Evolutionary conservation across 1,139 yeast genomes (phyloP), one percentile per base, ranked within the genome.

Genomic region (Meyerozyma elateridarum): DNA sequence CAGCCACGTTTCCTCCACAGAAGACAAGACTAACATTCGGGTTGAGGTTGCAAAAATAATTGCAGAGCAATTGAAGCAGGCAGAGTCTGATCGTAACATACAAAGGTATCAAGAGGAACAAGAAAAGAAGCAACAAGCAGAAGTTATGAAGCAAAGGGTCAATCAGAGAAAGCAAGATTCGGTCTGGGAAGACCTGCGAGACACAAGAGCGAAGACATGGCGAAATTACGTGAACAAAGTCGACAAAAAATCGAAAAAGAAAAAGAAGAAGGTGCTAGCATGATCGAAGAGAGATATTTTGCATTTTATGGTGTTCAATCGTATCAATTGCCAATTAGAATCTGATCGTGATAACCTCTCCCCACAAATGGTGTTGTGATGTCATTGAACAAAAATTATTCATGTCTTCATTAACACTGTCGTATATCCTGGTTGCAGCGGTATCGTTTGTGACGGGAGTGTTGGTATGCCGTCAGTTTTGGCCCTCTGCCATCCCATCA

Each of bases 101-200:
- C 16, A 21, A 22, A 18, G 27, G 28, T 20, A 22, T 11, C 20
- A 29, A 21, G 22, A 29, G 14, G 21, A 17, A 12, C 15, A 22
- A n/a, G 22, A 18, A 11, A 14, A 9, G 7, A 20, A 18, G 16
- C 20, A 18, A 8, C 22, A 19, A 8, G 24, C 14, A 14, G 21
- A 25, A 13, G 17, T 17, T 2, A 17, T 15, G 27, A 22, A 29
- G 14, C 16, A 20, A 9, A 20, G 27, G 20, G 7, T 9, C 15
- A 15, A 13, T 8, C 19, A 28, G 18, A 28, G 13, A 14, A 20
- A 28, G 11, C 24, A 17, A 6, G 31, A 28, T 13, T 15, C 25
- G 15, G 22, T n/a, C 4, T 29, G 32, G 32, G 32, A 29, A 20
- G 32, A 29, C 15, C 22, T 15, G 20, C 13, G 32, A 22, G 32